Conservation (phyloP, 768 basidiomycete genomes). For the Podaxis pistillaris region DNA sequence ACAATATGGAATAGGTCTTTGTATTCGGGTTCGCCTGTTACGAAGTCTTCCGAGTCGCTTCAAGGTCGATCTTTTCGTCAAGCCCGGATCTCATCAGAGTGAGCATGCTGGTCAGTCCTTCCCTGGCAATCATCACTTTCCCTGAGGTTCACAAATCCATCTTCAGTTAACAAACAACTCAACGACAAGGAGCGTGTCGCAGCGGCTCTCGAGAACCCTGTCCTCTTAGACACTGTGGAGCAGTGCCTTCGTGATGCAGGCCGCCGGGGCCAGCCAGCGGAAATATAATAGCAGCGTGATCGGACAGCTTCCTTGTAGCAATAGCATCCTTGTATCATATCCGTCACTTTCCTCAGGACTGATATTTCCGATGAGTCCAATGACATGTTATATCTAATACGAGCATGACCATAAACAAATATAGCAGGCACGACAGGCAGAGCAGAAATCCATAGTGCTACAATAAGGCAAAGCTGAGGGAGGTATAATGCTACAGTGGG, state of each 20-base stretch:
- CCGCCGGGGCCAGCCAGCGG: constrained; percentile 24
- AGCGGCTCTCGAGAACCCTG: constrained; percentile 91
- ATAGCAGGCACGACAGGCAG: background rate
- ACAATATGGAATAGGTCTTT: constrained; percentile 60
- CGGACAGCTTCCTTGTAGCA: background rate
- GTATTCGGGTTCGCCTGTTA: constrained; percentile 88
- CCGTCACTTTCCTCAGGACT: background rate
- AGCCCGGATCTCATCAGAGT: constrained; percentile 95
- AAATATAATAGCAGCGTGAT: background rate
- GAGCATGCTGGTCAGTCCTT: constrained; percentile 72
- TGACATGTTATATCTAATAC: background rate
- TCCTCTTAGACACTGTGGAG: constrained; percentile 85
- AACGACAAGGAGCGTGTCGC: constrained; percentile 99
- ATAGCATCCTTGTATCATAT: background rate
- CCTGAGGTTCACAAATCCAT: background rate
- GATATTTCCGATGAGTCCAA: background rate
- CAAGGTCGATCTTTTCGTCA: constrained; percentile 91
- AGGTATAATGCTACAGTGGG: constrained; percentile 11
- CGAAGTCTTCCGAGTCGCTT: constrained; percentile 89
- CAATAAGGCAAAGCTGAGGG: background rate
- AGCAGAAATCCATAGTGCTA: constrained; percentile 12
- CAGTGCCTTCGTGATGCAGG: constrained; percentile 44
- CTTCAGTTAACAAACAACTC: constrained; percentile 91
- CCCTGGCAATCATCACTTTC: background rate
- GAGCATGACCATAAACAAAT: background rate